Evolutionary conservation across 2,329 filamentous ascomycete species (phyloP).

Genomic region (Fusarium goolgardi): DNA sequence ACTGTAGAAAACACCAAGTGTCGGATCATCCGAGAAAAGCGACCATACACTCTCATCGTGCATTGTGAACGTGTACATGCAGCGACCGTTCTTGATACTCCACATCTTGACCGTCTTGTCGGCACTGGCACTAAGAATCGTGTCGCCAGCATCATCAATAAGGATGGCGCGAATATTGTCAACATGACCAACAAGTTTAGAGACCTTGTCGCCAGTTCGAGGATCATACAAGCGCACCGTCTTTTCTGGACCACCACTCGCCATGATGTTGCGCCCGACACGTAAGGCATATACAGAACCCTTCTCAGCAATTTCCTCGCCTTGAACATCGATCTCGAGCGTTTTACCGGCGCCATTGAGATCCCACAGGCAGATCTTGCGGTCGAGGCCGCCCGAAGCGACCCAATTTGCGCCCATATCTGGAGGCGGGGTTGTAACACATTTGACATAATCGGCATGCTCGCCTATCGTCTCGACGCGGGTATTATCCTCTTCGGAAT

Average conservation of each 20-base stretch:
- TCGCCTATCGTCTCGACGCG: conserved; percentile 80
- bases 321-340: conserved; percentile 84
- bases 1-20: conserved; percentile 92
- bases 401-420: conserved; percentile 81
- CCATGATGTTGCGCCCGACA: conserved; percentile 82
- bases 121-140: conserved; percentile 91
- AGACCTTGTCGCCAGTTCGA: conserved; percentile 87
- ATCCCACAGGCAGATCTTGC: conserved; percentile 94
- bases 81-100: conserved; percentile 94
- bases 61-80: conserved; percentile 99
- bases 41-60: conserved; percentile 99
- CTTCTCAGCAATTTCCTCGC: conserved; percentile 87
- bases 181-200: conserved; percentile 96
- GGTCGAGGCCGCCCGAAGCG: conserved; percentile 91
- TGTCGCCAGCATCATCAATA: conserved; percentile 88
- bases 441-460: conserved; percentile 97
- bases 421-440: conserved; percentile 78
- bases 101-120: conserved; percentile 98
- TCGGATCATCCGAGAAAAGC: conserved; percentile 87
- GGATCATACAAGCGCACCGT: conserved; percentile 94
- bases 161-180: conserved; percentile 94
- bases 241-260: conserved; percentile 93
- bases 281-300: conserved; percentile 94
- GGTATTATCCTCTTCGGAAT: conserved; percentile 66
- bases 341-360: conserved; percentile 87